Conservation (phyloP, 2,329 filamentous ascomycete species). For the Botryotinia calthae region DNA sequence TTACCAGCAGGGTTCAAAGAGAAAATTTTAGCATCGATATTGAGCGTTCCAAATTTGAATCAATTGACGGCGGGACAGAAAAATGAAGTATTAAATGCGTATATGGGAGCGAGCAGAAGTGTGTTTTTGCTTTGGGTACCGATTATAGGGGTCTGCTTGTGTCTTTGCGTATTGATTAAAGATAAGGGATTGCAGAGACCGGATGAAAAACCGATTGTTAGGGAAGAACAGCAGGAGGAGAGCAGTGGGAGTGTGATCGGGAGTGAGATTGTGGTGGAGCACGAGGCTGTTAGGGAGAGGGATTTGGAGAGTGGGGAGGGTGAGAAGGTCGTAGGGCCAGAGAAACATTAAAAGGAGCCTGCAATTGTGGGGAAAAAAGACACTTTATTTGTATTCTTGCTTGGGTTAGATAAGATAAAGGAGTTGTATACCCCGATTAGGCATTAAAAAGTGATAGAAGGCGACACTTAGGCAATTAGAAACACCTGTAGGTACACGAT, state of each 20-base stretch:
- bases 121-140: conserved; percentile 59
- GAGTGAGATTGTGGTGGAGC: neutral
- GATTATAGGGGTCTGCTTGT: conserved; percentile 50
- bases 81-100: conserved; percentile 47
- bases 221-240: neutral
- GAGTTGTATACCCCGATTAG: neutral
- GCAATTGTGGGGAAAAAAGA: neutral
- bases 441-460: neutral
- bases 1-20: conserved; percentile 26
- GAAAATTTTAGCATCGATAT: conserved; percentile 31
- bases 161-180: conserved; percentile 51
- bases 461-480: neutral
- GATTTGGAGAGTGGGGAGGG: neutral
- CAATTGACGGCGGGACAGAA: conserved; percentile 25
- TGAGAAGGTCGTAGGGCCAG: neutral
- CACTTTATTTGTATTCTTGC: neutral
- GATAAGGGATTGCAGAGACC: conserved; percentile 47
- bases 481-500: neutral
- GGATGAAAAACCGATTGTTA: conserved; percentile 27
- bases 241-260: neutral
- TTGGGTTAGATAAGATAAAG: neutral
- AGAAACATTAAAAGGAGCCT: neutral
- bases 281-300: neutral
- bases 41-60: conserved; percentile 32
- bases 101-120: conserved; percentile 51